A percentile compares a stretch with the other conserved stretches of the same genome.
phyloP scores from a whole-genome alignment of 345 rosid genomes.

The Mangifera indica region DNA sequence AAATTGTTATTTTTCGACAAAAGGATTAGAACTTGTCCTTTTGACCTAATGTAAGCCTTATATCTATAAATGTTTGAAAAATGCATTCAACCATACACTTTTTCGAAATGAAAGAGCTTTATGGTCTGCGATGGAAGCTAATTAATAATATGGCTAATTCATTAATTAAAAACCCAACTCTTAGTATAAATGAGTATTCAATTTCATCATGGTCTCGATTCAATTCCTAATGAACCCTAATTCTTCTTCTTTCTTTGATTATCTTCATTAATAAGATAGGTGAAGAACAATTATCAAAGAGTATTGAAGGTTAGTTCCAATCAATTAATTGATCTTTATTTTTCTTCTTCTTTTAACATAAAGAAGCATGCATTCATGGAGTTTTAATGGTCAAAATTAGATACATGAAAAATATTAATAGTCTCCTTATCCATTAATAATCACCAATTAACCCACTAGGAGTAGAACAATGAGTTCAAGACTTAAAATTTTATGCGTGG shows the following conservation, averaged over 20 bases:
- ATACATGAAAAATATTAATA: too few relatives aligned
- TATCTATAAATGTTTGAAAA: constrained; percentile 54
- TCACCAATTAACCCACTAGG: too few relatives aligned
- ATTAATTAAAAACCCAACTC: constrained; percentile 35
- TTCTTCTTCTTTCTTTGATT: too few relatives aligned
- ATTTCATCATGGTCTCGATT: constrained; percentile 22
- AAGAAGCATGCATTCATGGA: neutral
- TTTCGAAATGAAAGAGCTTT: constrained; percentile 34
- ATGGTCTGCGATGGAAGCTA: constrained; percentile 26
- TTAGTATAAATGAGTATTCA: constrained; percentile 37
- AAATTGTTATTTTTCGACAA: too few relatives aligned
- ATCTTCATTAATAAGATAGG: constrained; percentile 6
- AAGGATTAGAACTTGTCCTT: too few relatives aligned
- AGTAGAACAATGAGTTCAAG: too few relatives aligned
- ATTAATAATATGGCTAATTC: constrained; percentile 32
- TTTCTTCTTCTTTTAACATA: too few relatives aligned
- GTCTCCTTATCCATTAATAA: too few relatives aligned
- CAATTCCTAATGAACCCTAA: neutral
- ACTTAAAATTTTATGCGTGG: too few relatives aligned
- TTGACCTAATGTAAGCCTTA: too few relatives aligned
- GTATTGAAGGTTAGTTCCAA: neutral
- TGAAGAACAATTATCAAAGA: constrained; percentile 3
- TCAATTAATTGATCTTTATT: neutral
- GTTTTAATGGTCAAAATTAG: neutral
- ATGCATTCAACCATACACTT: constrained; percentile 38